These are phyloP conservation scores for Elasticomyces elasticus DNA, from an alignment of 495 filamentous ascomycete species.

Conservation along the genomic window DNA sequence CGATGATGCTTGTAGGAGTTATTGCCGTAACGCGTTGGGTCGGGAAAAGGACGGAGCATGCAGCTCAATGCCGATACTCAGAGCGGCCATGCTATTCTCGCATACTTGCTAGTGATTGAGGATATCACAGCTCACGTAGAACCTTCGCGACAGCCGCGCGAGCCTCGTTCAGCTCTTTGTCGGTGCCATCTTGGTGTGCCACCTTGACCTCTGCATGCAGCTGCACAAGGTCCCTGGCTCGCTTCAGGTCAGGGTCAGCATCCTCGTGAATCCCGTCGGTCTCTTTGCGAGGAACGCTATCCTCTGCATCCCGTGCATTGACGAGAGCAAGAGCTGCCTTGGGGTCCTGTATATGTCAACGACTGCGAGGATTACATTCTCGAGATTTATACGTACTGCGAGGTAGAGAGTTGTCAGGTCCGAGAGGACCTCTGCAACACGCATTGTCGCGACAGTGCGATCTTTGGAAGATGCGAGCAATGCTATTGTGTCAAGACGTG, in stretches of 20 bases:
- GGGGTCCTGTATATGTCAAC: constrained; percentile 40
- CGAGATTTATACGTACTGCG: constrained; percentile 11
- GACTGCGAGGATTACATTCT: not conserved
- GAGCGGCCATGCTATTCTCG: not conserved
- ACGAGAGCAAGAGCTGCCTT: constrained; percentile 53
- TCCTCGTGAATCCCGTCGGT: constrained; percentile 3
- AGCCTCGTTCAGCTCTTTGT: constrained; percentile 15
- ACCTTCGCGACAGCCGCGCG: constrained; percentile 15
- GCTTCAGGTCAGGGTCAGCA: constrained; percentile 39
- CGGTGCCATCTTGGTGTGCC: constrained; percentile 29
- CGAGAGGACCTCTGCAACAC: constrained; percentile 17
- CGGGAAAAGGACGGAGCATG: too few species aligned
- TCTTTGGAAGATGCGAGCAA: too few species aligned
- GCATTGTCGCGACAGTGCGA: too few species aligned
- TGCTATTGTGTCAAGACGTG: too few species aligned
- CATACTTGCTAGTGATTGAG: not conserved
- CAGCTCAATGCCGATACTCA: not conserved
- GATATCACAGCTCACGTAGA: not conserved
- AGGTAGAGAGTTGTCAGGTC: constrained; percentile 19
- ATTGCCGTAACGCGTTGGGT: too few species aligned
- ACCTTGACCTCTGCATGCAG: constrained; percentile 49
- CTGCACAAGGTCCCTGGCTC: constrained; percentile 49
- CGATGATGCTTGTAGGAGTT: too few species aligned
- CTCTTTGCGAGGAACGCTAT: constrained; percentile 3
- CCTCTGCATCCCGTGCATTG: constrained; percentile 36